These are phyloP conservation scores for Pythium graminicola DNA, from an alignment of 352 stramenopile species.

Conservation along the genomic window DNA sequence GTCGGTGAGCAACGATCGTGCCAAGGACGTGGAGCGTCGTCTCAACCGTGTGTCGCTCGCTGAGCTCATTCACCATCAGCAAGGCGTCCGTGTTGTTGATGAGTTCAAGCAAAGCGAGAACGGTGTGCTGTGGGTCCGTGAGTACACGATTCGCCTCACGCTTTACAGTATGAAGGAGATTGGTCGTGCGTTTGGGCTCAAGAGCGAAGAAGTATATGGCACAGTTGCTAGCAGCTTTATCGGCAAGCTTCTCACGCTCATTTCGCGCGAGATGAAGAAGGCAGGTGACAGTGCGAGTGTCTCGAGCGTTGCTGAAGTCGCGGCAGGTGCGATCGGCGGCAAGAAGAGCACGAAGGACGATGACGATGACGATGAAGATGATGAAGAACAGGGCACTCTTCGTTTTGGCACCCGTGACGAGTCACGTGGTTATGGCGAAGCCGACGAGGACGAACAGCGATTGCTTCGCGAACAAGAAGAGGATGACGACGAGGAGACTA, in stretches of 20 bases:
- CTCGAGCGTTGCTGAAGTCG: conserved; percentile 42
- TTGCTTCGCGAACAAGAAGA: conserved; percentile 51
- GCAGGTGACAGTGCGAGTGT: conserved; percentile 49
- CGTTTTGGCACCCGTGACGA: conserved; percentile 75
- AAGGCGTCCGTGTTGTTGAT: conserved; percentile 91
- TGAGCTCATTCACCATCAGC: conserved; percentile 90
- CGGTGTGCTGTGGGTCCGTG: conserved; percentile 91
- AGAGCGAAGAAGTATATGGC: conserved; percentile 89
- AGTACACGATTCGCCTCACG: conserved; percentile 95
- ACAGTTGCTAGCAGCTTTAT: conserved; percentile 88
- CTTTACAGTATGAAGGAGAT: conserved; percentile 95
- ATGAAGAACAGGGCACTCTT: conserved; percentile 84
- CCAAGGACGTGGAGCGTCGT: conserved; percentile 98
- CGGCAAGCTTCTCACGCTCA: conserved; percentile 89
- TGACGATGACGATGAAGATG: conserved; percentile 82
- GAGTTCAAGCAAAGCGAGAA: conserved; percentile 86
- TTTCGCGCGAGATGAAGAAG: conserved; percentile 94
- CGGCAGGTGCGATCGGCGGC: conserved; percentile 30
- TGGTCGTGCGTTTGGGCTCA: conserved; percentile 92
- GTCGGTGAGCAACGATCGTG: conserved; percentile 97
- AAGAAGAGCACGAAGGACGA: conserved; percentile 50
- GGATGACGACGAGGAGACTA: conserved; percentile 38
- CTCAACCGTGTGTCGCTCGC: conserved; percentile 83
- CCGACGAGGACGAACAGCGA: conserved; percentile 90
- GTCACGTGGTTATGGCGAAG: conserved; percentile 84